Conservation (phyloP, 768 basidiomycete genomes). For the Piloderma croceum region DNA sequence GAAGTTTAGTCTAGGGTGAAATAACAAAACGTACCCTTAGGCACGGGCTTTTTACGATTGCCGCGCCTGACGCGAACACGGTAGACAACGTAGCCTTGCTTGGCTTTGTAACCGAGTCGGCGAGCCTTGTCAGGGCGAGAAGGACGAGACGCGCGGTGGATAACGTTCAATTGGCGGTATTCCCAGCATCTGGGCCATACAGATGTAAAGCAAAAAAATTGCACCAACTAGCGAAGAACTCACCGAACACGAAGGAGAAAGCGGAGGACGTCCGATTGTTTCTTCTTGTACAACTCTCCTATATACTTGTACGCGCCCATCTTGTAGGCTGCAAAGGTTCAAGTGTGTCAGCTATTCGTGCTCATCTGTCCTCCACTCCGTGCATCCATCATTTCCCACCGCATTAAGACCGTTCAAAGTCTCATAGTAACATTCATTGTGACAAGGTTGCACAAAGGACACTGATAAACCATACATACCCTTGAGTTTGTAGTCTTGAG, state of each 20-base stretch:
- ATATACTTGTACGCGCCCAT: constrained; percentile 98
- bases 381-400: too few relatives aligned
- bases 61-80: constrained; percentile 95
- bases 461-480: too few relatives aligned
- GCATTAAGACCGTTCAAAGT: too few relatives aligned
- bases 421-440: too few relatives aligned
- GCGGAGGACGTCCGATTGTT: constrained; percentile 94
- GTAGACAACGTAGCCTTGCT: constrained; percentile 99
- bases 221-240: constrained; percentile 18
- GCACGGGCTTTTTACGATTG: constrained; percentile 98
- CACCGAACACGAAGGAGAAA: constrained; percentile 96
- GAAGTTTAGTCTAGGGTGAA: background rate
- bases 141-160: constrained; percentile 96
- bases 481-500: too few relatives aligned
- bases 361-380: too few relatives aligned
- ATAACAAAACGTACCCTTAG: constrained; percentile 69
- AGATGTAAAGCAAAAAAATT: background rate
- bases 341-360: too few relatives aligned
- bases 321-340: too few relatives aligned
- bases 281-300: constrained; percentile 97
- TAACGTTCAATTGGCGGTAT: constrained; percentile 95
- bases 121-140: constrained; percentile 99
- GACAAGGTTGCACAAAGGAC: too few relatives aligned
- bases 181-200: constrained; percentile 95
- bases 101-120: constrained; percentile 98